Base-by-base conservation (phyloP, 1,139 yeast species). In the Nakaseomyces uthaithaninus region DNA sequence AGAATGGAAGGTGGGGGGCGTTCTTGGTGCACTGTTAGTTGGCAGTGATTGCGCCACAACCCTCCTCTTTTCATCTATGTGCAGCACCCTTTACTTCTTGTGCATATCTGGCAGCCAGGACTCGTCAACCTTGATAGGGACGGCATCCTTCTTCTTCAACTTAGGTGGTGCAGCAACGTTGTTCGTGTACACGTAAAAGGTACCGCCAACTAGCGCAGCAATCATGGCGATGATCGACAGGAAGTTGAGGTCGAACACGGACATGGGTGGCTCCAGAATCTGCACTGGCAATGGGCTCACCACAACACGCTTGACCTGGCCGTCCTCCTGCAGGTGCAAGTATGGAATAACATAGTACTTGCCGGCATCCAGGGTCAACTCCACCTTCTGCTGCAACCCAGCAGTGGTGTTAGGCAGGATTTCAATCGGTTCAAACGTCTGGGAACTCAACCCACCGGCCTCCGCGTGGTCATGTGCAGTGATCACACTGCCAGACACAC, bases 201-300 rank as follows among this genome's bases (percentile, higher is more conserved):
- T 52, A 26, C 66, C 75, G 37, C 66, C 79, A 30, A 79, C 46
- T 10, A 81, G 62, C 16, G 65, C 72, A 10, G 67, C 53, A 49
- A 83, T 65, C 26, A 84, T 55, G 14, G 75, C 42, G 55, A 77
- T 81, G 51, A 81, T 71, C 36, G 82, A 60, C 46, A 85, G 60
- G 55, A 85, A 72, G 60, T 81, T 77, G 22, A 89, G 91, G 58
- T 83, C 75, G 63, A 81, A 78, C 44, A 80, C 50, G 1, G 94
- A 80, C 52, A 86, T 67, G 41, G 80, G 71, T 27, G 72, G 73
- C 51, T 86, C 94, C n/a, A 62, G 60, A 45, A 86, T 72, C 25
- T 68, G 61, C 30, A 83, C 66, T 47, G 78, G 65, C 52, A 75
- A 77, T 37, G 77, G 74, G 53, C 74, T 69, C 33, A 81, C 74